phyloP scores from a whole-genome alignment of 345 rosid species.

The Brassica nigra region DNA sequence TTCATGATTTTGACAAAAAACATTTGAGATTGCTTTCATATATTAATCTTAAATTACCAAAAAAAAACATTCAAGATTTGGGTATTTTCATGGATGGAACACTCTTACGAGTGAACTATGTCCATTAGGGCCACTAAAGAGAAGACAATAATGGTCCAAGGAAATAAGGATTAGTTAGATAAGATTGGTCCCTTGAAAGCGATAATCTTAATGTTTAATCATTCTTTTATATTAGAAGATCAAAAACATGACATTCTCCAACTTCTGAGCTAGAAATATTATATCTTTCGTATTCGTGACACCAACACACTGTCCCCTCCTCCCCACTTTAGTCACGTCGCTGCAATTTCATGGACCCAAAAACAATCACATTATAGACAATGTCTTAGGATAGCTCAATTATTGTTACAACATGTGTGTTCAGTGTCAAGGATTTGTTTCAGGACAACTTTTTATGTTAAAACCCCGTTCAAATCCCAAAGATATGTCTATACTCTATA shows the following conservation, averaged over 20 bases:
- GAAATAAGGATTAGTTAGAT: constrained; percentile 29
- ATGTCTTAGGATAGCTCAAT: constrained; percentile 23
- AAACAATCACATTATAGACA: background rate
- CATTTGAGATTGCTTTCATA: constrained; percentile 1
- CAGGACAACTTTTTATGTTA: constrained; percentile 10
- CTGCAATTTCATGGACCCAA: constrained; percentile 37
- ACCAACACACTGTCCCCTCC: constrained; percentile 35
- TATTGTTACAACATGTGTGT: constrained; percentile 27
- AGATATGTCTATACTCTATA: background rate
- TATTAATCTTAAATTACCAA: constrained; percentile 3
- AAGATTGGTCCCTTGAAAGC: constrained; percentile 34
- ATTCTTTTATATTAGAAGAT: constrained; percentile 5
- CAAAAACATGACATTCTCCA: constrained; percentile 25
- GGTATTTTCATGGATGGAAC: constrained; percentile 1
- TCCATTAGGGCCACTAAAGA: constrained; percentile 19
- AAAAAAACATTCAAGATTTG: constrained; percentile 19
- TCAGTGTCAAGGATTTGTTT: constrained; percentile 20
- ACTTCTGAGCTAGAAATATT: constrained; percentile 28
- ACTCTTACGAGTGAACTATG: constrained; percentile 17
- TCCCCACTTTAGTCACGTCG: constrained; percentile 35
- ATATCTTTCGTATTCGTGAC: constrained; percentile 37
- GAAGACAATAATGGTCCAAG: constrained; percentile 32
- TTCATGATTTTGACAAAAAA: background rate
- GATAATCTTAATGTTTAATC: constrained; percentile 28
- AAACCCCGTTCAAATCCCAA: constrained; percentile 7